These are phyloP conservation scores for Bipolaris cookei DNA, from an alignment of 2,329 filamentous ascomycete species.

Conservation along the genomic window DNA sequence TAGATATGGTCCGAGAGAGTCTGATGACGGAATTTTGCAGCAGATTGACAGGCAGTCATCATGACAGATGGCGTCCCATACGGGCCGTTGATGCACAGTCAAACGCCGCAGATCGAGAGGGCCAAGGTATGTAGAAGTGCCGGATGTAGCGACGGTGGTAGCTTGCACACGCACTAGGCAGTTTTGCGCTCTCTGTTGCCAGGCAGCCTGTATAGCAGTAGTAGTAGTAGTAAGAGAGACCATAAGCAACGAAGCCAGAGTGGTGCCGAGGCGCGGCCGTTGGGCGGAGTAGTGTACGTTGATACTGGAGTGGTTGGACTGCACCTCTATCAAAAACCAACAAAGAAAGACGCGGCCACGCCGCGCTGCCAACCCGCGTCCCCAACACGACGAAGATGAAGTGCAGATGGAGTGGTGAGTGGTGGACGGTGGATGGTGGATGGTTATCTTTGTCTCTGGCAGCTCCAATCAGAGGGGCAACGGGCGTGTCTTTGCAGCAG, in stretches of 20 bases:
- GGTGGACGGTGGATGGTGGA: slow-evolving; percentile 3
- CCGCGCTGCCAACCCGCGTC: neutral
- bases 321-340: slow-evolving; percentile 17
- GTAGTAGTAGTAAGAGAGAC: too few species aligned
- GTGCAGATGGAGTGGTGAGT: neutral
- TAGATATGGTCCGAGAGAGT: too few species aligned
- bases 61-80: slow-evolving; percentile 9
- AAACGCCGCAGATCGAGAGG: neutral
- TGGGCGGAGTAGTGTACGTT: too few species aligned
- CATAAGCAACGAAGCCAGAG: too few species aligned
- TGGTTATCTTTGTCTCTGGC: slow-evolving; percentile 18
- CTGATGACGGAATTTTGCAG: slow-evolving; percentile 5
- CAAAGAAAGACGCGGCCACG: neutral
- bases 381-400: neutral
- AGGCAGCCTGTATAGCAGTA: too few species aligned
- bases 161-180: too few species aligned
- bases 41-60: slow-evolving; percentile 13
- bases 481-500: slow-evolving; percentile 9
- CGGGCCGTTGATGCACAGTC: slow-evolving; percentile 1
- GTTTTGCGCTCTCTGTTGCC: too few species aligned
- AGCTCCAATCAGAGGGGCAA: slow-evolving; percentile 15
- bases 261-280: too few species aligned
- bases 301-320: neutral
- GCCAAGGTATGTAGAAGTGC: neutral
- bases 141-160: neutral